Evolutionary conservation across 2,329 filamentous ascomycete genomes (phyloP).

Genomic region (Metarhizium humberi): DNA sequence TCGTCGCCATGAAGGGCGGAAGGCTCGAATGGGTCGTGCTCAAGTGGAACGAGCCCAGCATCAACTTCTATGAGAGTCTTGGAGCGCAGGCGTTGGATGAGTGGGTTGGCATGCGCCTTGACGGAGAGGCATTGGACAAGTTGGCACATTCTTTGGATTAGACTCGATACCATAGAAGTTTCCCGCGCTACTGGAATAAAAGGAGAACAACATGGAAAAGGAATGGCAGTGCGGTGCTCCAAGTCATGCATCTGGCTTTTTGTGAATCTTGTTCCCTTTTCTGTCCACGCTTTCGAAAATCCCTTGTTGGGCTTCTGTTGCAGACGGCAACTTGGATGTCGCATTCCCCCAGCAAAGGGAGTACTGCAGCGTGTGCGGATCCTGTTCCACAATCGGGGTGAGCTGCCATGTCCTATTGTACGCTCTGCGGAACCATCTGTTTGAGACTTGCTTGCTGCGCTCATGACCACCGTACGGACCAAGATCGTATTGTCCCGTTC

Average conservation of each 20-base stretch:
- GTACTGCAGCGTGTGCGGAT: slow-evolving; percentile 19
- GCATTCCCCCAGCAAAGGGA: slow-evolving; percentile 37
- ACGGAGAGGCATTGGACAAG: slow-evolving; percentile 53
- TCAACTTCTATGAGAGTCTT: slow-evolving; percentile 72
- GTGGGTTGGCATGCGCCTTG: slow-evolving; percentile 69
- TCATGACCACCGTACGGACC: slow-evolving; percentile 27
- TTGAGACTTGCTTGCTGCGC: slow-evolving; percentile 22
- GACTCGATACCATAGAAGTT: not conserved
- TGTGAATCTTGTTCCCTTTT: slow-evolving; percentile 13
- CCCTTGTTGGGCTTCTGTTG: slow-evolving; percentile 24
- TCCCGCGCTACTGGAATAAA: not conserved
- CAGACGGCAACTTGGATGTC: slow-evolving; percentile 16
- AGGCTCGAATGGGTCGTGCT: slow-evolving; percentile 85
- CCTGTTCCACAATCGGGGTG: slow-evolving; percentile 31
- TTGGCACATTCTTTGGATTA: slow-evolving; percentile 39
- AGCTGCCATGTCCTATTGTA: slow-evolving; percentile 37
- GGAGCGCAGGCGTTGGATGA: slow-evolving; percentile 59
- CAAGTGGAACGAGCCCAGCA: slow-evolving; percentile 87
- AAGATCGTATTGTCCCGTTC: slow-evolving; percentile 26
- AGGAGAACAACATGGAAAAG: not conserved
- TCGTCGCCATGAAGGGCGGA: slow-evolving; percentile 59
- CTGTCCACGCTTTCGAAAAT: slow-evolving; percentile 40
- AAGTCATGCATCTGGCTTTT: slow-evolving; percentile 5
- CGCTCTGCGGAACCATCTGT: slow-evolving; percentile 36
- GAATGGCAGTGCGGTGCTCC: not conserved